These are phyloP conservation scores for Paramyrothecium sp. DNA, from an alignment of 2,329 filamentous ascomycete species.

Conservation along the genomic window DNA sequence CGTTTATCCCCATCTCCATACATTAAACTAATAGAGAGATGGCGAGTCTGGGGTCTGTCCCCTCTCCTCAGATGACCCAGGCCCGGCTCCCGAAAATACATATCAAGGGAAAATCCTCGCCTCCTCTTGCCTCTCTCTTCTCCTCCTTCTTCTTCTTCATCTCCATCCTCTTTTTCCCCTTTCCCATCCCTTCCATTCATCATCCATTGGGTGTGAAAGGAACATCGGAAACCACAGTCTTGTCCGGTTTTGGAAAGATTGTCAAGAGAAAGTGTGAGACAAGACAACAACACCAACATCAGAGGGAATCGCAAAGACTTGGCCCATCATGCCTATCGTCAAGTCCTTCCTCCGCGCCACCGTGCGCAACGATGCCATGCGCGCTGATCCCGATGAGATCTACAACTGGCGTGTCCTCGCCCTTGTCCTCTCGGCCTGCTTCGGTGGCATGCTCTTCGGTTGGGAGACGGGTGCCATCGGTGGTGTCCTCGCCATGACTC, in stretches of 20 bases:
- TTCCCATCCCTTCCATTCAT: neutral
- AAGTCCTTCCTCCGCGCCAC: slow-evolving; percentile 47
- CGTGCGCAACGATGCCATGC: slow-evolving; percentile 71
- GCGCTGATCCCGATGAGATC: slow-evolving; percentile 62
- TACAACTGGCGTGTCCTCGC: slow-evolving; percentile 69
- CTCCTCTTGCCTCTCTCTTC: neutral
- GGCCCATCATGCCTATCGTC: neutral
- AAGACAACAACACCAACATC: no score
- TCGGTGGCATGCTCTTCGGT: slow-evolving; percentile 58
- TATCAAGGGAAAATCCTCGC: neutral
- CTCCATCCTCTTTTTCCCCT: neutral
- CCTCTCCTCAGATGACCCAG: neutral
- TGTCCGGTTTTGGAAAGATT: neutral
- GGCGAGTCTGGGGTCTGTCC: neutral
- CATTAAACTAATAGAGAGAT: neutral
- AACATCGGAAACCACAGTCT: no score
- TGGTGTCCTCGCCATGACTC: slow-evolving; percentile 60
- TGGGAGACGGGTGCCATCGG: slow-evolving; percentile 65
- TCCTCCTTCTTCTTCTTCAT: neutral
- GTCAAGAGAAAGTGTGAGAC: no score
- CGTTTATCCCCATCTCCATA: neutral
- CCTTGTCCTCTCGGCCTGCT: slow-evolving; percentile 64
- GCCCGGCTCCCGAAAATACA: neutral
- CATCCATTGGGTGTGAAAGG: no score
- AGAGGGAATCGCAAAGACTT: neutral